Evolutionary conservation across 768 basidiomycete species (phyloP).

Genomic region (Cystofilobasidium capitatum): DNA sequence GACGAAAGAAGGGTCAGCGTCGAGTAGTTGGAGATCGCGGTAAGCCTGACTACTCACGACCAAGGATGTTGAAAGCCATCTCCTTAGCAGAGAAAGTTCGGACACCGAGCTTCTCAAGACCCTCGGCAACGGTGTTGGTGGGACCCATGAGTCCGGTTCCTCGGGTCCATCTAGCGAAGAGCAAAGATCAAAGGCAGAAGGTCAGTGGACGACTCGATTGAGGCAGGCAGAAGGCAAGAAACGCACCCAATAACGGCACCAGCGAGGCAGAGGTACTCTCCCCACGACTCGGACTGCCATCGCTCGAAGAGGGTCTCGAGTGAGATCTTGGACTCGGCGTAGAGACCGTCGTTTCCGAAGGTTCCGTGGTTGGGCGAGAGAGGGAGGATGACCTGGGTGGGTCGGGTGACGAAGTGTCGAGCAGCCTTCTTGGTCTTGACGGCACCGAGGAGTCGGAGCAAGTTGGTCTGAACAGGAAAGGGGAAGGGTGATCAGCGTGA

Average conservation of each 20-base stretch:
- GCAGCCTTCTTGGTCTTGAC: conserved; percentile 98
- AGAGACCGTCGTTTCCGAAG: conserved; percentile 95
- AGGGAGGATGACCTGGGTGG: conserved; percentile 95
- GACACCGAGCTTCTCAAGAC: conserved; percentile 83
- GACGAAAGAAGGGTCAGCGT: not conserved
- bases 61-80: conserved; percentile 99
- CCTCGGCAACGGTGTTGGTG: conserved; percentile 87
- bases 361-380: conserved; percentile 96
- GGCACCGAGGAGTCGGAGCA: conserved; percentile 88
- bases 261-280: conserved; percentile 93
- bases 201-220: conserved; percentile 6
- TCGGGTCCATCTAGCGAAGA: conserved; percentile 70
- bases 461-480: conserved; percentile 51
- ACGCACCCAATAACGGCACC: conserved; percentile 94
- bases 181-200: not conserved
- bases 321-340: conserved; percentile 96
- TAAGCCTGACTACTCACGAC: conserved; percentile 38
- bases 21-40: not conserved
- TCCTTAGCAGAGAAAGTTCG: conserved; percentile 99
- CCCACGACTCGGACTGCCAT: conserved; percentile 98
- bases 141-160: conserved; percentile 96
- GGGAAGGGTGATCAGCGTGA: not conserved
- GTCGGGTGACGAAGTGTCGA: conserved; percentile 87
- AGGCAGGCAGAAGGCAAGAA: conserved; percentile 12
- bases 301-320: conserved; percentile 96